Percentiles rank a stretch among this genome's conserved stretches.
Evolutionary conservation across 176 grass and related monocot genomes (phyloP).

Genomic region (Saccharum officinarum): DNA sequence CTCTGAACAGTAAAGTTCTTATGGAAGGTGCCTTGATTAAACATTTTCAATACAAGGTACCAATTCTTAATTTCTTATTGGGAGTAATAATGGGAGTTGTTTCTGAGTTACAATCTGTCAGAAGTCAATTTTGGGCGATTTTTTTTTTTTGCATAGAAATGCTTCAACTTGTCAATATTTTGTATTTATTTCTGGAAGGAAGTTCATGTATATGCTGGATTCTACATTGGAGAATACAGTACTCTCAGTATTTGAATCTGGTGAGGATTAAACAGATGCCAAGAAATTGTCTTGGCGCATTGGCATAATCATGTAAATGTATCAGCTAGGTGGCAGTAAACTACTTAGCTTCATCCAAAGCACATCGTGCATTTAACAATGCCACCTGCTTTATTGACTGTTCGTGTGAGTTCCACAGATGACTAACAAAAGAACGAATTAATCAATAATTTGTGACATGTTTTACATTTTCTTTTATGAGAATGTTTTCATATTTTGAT

Average conservation of each 20-base stretch:
- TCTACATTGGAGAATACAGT: not conserved
- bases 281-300: not conserved
- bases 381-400: slow-evolving; percentile 3
- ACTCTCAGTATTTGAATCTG: not conserved
- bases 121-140: slow-evolving; percentile 15
- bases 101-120: slow-evolving; percentile 2
- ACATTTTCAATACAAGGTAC: not conserved
- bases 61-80: slow-evolving; percentile 10
- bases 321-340: slow-evolving; percentile 5
- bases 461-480: slow-evolving; percentile 32
- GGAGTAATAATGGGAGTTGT: not conserved
- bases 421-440: not conserved
- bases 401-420: not conserved
- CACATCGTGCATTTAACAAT: not conserved
- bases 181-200: not conserved
- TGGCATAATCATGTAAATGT: not conserved
- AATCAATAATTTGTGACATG: slow-evolving; percentile 10
- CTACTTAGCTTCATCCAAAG: slow-evolving; percentile 10
- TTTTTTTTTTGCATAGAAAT: not conserved
- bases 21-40: slow-evolving; percentile 4
- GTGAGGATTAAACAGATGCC: not conserved
- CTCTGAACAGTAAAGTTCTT: slow-evolving; percentile 13
- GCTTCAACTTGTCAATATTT: not conserved
- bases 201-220: not conserved
- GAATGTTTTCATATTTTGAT: slow-evolving; percentile 15